A percentile compares a stretch with the other conserved stretches of the same genome.
Conservation (phyloP, 352 stramenopile genomes). For the Phytophthora niederhauseri region DNA sequence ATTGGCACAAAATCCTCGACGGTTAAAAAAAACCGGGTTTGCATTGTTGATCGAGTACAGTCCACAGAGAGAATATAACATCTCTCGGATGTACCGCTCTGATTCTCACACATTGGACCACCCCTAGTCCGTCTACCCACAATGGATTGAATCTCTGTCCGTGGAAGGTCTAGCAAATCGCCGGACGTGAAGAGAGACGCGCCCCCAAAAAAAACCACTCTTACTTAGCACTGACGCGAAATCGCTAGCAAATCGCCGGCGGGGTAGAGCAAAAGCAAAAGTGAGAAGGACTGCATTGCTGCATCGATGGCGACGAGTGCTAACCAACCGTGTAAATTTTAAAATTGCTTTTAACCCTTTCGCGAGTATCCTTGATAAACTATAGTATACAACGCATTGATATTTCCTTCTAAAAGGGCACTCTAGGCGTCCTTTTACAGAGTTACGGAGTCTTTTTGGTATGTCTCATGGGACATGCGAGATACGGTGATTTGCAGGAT, state of each 20-base stretch:
- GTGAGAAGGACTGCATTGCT: not conserved
- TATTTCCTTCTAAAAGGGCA: too few relatives aligned
- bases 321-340: not conserved
- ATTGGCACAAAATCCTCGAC: not conserved
- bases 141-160: not conserved
- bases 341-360: not conserved
- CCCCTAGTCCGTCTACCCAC: not conserved
- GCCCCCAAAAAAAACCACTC: not conserved
- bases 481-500: too few relatives aligned
- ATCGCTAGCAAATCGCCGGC: not conserved
- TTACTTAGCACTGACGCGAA: not conserved
- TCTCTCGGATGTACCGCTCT: not conserved
- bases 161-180: not conserved
- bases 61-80: not conserved
- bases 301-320: not conserved
- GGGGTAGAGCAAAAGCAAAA: not conserved
- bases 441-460: too few relatives aligned
- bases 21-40: not conserved
- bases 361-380: too few relatives aligned
- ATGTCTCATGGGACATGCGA: too few relatives aligned
- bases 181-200: not conserved
- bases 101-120: not conserved
- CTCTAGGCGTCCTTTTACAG: too few relatives aligned
- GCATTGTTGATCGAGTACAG: not conserved
- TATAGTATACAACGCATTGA: too few relatives aligned